phyloP scores from a whole-genome alignment of 306 rosid genomes.

The Acacia acuminata region DNA sequence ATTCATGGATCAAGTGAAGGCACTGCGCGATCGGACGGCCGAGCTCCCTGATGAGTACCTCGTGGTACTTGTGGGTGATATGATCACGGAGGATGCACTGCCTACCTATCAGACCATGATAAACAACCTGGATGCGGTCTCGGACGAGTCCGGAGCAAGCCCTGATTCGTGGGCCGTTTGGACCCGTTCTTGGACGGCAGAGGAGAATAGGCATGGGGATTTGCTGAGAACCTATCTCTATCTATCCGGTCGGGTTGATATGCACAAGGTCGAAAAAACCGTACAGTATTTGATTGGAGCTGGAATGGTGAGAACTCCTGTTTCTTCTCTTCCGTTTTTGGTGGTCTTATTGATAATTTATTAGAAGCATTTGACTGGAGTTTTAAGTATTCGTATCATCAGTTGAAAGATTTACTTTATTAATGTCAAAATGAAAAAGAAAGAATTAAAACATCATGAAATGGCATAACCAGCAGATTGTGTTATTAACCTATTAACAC shows the following conservation, averaged over 20 bases:
- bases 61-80: constrained; percentile 61
- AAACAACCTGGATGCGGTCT: constrained; percentile 61
- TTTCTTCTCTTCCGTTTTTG: neutral
- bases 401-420: neutral
- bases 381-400: neutral
- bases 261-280: constrained; percentile 58
- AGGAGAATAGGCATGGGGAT: constrained; percentile 77
- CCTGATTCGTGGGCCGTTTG: constrained; percentile 62
- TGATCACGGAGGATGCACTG: constrained; percentile 76
- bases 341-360: neutral
- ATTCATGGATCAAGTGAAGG: constrained; percentile 53
- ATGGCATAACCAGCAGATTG: neutral
- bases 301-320: constrained; percentile 55
- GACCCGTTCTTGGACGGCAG: constrained; percentile 77
- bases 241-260: constrained; percentile 74
- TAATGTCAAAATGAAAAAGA: too few relatives aligned
- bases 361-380: neutral
- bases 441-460: neutral
- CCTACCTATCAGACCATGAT: constrained; percentile 70
- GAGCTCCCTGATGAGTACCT: constrained; percentile 65
- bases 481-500: neutral
- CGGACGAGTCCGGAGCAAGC: constrained; percentile 64
- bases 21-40: constrained; percentile 56
- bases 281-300: constrained; percentile 59
- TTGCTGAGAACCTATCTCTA: constrained; percentile 58